Base-by-base conservation (phyloP, 2,329 filamentous ascomycete genomes). In the Aspergillus bombycis region DNA sequence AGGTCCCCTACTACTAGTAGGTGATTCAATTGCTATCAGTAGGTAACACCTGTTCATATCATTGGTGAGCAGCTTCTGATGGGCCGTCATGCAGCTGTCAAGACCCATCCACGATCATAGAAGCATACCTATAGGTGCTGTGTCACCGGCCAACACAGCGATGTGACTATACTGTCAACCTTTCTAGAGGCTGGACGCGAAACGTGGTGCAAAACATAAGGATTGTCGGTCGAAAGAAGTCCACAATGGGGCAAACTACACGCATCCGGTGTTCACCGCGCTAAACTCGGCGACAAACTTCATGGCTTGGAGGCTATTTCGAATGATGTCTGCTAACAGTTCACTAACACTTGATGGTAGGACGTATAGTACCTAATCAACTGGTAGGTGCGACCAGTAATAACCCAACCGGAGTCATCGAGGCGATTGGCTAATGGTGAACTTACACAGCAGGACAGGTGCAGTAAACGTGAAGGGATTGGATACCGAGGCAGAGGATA, bases 181-280 rank as follows among this genome's bases (percentile, higher is more conserved):
- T 14, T 26, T 38, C 14, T 38, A 14, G 19, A 21, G n/a, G 30
- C 32, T 55, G n/a, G n/a, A 55, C 10, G 36, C n/a, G 32, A 55
- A 55, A 55, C 21, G 30, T 55, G 32, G 52, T 55, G 52, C 30
- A 55, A 59, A 8, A 59, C 30, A 59, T 59, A 32, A 38, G 46
- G 57, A 59, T 53, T 59, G 57, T 53, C 48, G 57, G 34, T 34
- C 46, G 28, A 60, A 48, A 54, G 50, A 54, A 38, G 34, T 38
- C 32, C 46, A 60, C 57, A 59, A 59, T 59, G 46, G 45, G 19
- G 50, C 50, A 54, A 34, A 34, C 30, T 46, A 46, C 57, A 9
- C 32, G 19, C 48, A 52, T 32, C n/a, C 34, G 32, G 11, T 38
- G 52, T n/a, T 26, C 32, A 38, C 30, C 32, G 52, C 52, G 52